Evolutionary conservation across 2,329 filamentous ascomycete genomes (phyloP), one percentile per base, ranked within the genome.

Genomic region (Alternaria arbusti): DNA sequence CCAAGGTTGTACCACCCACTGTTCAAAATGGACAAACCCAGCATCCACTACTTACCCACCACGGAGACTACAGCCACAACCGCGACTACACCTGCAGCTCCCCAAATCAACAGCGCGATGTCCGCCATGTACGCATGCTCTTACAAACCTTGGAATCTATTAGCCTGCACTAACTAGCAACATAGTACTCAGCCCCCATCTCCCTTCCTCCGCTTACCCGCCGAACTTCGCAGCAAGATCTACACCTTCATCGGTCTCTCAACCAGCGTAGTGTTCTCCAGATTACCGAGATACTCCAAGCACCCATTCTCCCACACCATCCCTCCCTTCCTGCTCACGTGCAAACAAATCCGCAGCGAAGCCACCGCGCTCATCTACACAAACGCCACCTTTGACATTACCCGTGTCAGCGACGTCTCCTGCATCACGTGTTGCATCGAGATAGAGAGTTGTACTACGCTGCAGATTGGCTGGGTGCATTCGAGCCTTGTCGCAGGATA

Each of bases 401-500:
- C 32, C 32, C 32, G 15, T 0, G 0, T 7, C 4, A 1, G 3
- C 32, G 15, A n/a, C 15, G 9, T n/a, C 32, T 4, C 8, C 2
- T 36, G 7, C 7, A n/a, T 4, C 15, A 2, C 15, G 8, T 3
- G 32, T 36, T n/a, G 32, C 32, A 1, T 2, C 1, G 7, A 4
- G 7, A 7, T 8, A 5, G n/a, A 36, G 15, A 3, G 4, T 0
- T 36, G 32, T 36, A 36, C 32, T 36, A 36, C 4, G 0, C 9
- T 36, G 0, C 32, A n/a, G 15, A 5, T 36, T 9, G 5, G 1
- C 32, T n/a, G 32, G 32, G 32, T n/a, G 32, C 3, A 15, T 36
- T 9, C 32, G 32, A 5, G 0, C 0, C 32, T 8, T 7, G 0
- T 36, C 7, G 6, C 7, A 4, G 6, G 30, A 32, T 4, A 32